Percentiles rank a stretch among this genome's conserved stretches.
These are phyloP conservation scores for Eruca vesicaria DNA, from an alignment of 441 rosid species.

Conservation along the genomic window DNA sequence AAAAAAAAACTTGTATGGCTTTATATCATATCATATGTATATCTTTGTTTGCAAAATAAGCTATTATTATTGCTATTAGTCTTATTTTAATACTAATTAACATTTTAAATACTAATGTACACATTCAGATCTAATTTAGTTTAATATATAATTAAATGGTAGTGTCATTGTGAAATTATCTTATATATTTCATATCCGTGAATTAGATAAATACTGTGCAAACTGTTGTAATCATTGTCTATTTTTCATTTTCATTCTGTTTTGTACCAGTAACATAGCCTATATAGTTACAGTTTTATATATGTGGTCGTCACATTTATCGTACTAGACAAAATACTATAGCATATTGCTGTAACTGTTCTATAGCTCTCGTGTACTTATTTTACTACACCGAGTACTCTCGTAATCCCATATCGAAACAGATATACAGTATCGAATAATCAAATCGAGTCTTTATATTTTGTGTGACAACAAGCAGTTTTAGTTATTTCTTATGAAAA, in stretches of 20 bases:
- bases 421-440: background rate
- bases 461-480: background rate
- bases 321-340: conserved; percentile 1
- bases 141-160: background rate
- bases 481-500: too few relatives aligned
- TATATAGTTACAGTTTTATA: background rate
- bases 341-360: background rate
- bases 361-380: conserved; percentile 12
- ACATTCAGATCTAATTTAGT: background rate
- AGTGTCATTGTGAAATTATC: background rate
- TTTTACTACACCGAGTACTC: background rate
- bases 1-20: too few relatives aligned
- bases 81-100: background rate
- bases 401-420: background rate
- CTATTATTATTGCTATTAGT: background rate
- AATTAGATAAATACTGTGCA: background rate
- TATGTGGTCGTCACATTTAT: background rate
- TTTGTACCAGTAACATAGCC: background rate
- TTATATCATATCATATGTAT: background rate
- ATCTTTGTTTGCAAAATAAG: background rate
- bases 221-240: background rate
- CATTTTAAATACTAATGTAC: background rate
- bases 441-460: background rate
- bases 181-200: background rate
- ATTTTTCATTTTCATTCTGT: background rate